A percentile compares a stretch with the other conserved stretches of the same genome.
phyloP scores from a whole-genome alignment of 2,329 filamentous ascomycete species.

The Diaporthe eres region DNA sequence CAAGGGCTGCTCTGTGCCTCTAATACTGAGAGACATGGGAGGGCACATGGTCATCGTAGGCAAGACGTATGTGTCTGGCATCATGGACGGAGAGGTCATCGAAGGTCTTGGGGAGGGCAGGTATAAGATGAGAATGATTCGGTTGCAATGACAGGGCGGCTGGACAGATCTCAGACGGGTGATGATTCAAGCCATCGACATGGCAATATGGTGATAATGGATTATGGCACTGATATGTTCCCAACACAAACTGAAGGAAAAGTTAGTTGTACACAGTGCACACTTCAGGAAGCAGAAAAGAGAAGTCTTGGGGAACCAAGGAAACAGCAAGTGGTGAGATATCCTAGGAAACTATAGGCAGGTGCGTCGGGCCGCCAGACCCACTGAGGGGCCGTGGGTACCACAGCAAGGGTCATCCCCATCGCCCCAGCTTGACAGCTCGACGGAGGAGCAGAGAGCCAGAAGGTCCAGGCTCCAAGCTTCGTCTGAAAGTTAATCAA shows the following conservation, averaged over 20 bases:
- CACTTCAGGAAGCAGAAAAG: background rate
- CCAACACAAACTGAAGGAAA: background rate
- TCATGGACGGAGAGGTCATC: background rate
- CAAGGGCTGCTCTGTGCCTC: conserved; percentile 1
- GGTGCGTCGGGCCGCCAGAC: conserved; percentile 27
- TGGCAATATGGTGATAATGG: background rate
- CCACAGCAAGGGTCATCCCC: conserved; percentile 17
- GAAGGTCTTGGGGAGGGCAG: background rate
- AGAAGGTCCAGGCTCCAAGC: background rate
- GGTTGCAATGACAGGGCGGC: background rate
- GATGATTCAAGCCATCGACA: background rate
- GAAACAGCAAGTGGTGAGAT: background rate
- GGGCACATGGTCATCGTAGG: background rate
- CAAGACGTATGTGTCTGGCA: background rate
- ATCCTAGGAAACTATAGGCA: background rate
- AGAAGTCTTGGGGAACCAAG: background rate
- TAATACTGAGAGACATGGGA: background rate
- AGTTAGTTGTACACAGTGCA: background rate
- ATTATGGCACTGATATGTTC: background rate
- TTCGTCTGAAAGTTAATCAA: conserved; percentile 36
- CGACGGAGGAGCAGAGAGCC: background rate
- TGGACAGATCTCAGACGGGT: background rate
- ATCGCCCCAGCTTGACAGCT: conserved; percentile 1
- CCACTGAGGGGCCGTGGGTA: conserved; percentile 22
- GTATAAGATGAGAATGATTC: conserved; percentile 6